Base-by-base conservation (phyloP, 192 early-diverging fungal genomes). In the Dissophora globulifera region DNA sequence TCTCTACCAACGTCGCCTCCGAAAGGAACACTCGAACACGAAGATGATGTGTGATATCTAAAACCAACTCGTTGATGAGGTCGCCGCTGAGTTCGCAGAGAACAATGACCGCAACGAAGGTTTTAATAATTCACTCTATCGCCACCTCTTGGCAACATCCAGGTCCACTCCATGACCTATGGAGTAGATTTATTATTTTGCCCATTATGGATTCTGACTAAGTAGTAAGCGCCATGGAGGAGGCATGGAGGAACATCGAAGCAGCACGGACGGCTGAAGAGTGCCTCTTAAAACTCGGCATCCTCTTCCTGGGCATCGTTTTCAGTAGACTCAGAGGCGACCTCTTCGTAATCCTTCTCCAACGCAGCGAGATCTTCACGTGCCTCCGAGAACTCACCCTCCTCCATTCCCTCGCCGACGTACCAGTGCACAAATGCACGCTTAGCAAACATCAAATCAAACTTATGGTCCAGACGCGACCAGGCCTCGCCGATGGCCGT, bases 371-470 rank as follows among this genome's bases (percentile, higher is more conserved):
- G 91, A 84, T 99, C 96, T 84, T 98, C 98, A 87, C 96, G 96
- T 58, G 96, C 98, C 88, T 99, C 98, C 61, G 95, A 96, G 93
- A 99, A 99, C 85, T 99, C 98, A 81, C 98, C 96, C 86, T 99
- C 98, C 86, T 99, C 97, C 98, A 99, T 99, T 87, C 98, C 96
- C 86, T 98, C 98, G 82, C 96, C 98, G 61, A 99, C 98, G 81
- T 97, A 99, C 98, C 96, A 98, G 88, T 99, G 98, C 50, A 99
- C 98, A 78, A 99, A 99, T 67, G 98, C 96, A 85, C 98, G 96
- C 92, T 98, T 99, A 83, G 98, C 95, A 85, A 96, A 99, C 96
- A 98, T 97, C 60, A 98, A 91, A 82, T 99, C 97, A 74, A 98
- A 99, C 92, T 99, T 99, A 89, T 96, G 95, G 83, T 98, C 94